Base-by-base conservation (phyloP, 352 stramenopile species). In the Globisporangium splendens region DNA sequence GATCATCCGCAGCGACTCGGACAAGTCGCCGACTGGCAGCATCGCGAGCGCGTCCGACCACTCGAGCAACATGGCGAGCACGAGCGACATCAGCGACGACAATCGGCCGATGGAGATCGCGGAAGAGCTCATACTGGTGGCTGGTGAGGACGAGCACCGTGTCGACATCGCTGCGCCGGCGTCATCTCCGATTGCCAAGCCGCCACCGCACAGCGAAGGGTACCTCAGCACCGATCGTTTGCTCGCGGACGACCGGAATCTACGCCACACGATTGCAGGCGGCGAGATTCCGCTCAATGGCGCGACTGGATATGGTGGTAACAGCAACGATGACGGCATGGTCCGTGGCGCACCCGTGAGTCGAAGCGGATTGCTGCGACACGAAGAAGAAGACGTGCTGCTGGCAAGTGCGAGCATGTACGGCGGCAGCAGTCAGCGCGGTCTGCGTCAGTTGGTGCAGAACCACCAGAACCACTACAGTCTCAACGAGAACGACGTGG, bases 321-420 rank as follows among this genome's bases (percentile, higher is more conserved):
- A 5, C 5, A 31, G 24, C 24, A 31, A 5, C 43, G 82, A 77
- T 33, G 54, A 82, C 5, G 68, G 82, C 42, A 51, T 72, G 5
- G 62, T 74, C 8, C 70, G 68, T 18, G 72, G 67, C 18, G 82
- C 75, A 18, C 77, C 77, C 2, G 66, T 89, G 56, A 87, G 76
- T 22, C 72, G 79, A 35, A 86, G 74, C 42, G 59, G 69, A 14
- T 75, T 72, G 15, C 69, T 76, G 1, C 81, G 79, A 44, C 78
- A 91, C 49, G 81, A 91, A 55, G 78, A 91, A 46, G 81, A 91
- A 52, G 81, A 91, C 50, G 78, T 79, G n/a, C 56, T 91, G 43
- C 72, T 91, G 6, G 81, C 78, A 14, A 91, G 78, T 44, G 81
- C 81, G 1, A 74, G 68, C 17, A 91, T 91, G 81, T 91, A 83